Conservation (phyloP, 1,139 yeast species). For the Geotrichum candidum region DNA sequence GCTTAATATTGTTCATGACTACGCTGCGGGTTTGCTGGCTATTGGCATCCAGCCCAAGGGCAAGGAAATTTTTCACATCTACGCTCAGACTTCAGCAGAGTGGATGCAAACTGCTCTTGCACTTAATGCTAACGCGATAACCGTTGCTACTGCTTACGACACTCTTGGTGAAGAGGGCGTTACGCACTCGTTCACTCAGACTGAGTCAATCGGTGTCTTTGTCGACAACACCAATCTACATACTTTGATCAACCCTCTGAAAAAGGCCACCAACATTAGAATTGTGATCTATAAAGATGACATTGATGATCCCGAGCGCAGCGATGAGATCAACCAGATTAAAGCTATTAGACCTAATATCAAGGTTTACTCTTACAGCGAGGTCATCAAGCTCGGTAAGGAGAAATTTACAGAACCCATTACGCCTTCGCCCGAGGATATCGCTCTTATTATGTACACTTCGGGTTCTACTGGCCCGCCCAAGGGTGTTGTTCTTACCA, state of each 20-base stretch:
- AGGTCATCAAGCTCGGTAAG: constrained; percentile 60
- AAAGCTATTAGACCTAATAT: constrained; percentile 62
- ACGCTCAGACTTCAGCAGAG: constrained; percentile 72
- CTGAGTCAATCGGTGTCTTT: constrained; percentile 71
- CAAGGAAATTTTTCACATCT: constrained; percentile 66
- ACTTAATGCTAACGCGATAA: constrained; percentile 69
- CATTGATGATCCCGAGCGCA: constrained; percentile 56
- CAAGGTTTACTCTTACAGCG: constrained; percentile 57
- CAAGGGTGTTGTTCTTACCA: constrained; percentile 88
- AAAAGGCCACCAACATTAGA: constrained; percentile 56
- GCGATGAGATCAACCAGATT: constrained; percentile 51
- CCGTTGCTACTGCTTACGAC: constrained; percentile 94
- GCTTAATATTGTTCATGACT: constrained; percentile 43
- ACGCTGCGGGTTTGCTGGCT: constrained; percentile 70
- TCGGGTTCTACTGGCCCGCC: constrained; percentile 98
- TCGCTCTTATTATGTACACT: constrained; percentile 94
- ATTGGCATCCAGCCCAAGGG: constrained; percentile 66
- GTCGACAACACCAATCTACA: constrained; percentile 71
- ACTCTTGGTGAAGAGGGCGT: constrained; percentile 91
- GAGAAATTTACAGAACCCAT: constrained; percentile 39
- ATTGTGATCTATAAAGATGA: constrained; percentile 66
- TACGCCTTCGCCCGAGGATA: constrained; percentile 63
- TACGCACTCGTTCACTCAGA: constrained; percentile 76
- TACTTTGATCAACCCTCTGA: constrained; percentile 65
- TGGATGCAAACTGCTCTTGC: constrained; percentile 92